Base-by-base conservation (phyloP, 192 early-diverging fungal species). In the Diversispora eburnea region DNA sequence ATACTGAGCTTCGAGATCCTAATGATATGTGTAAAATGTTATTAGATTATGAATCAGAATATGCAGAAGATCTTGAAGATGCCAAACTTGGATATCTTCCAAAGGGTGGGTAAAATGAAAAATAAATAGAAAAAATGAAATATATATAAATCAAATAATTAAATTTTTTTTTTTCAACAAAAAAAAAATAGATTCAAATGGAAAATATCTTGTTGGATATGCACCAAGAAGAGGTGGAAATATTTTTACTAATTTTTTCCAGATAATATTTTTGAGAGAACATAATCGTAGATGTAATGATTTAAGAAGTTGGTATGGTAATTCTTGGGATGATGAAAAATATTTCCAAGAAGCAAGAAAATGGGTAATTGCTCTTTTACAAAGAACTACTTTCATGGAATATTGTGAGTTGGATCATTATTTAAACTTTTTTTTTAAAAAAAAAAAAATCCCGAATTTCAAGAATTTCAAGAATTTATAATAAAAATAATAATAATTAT, bases 271-370 rank as follows among this genome's bases (percentile, higher is more conserved):
- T 46, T 45, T 63, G 25, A 39, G 67, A 5, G 67, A 68, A 54
- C 67, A 68, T 68, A 68, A 68, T 68, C 47, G 47, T 12, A 68
- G 33, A 54, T 68, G 67, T 68, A 48, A 55, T 54, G 20, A 54
- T n/a, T 52, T 68, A 42, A 22, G 10, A 3, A 3, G 5, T n/a
- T 7, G 0, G 52, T 43, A 68, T n/a, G 45, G 49, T 5, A 33
- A 49, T 39, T 7, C 46, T n/a, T 68, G 46, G 48, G 41, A 4
- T 54, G 67, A 68, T 51, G 47, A 68, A 15, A 5, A 25, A 4
- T 68, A 68, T 68, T 68, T 68, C 41, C 67, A 68, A 68, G 67
- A 68, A 54, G 67, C 67, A 39, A 63, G 61, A n/a, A 63, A 33
- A 63, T 63, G 61, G 61, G 61, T 63, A 6, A 46, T 63, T 42